Evolutionary conservation across 371 early-diverging fungal genomes (phyloP), one percentile per base, ranked within the genome.

Genomic region (Mortierella sp.): DNA sequence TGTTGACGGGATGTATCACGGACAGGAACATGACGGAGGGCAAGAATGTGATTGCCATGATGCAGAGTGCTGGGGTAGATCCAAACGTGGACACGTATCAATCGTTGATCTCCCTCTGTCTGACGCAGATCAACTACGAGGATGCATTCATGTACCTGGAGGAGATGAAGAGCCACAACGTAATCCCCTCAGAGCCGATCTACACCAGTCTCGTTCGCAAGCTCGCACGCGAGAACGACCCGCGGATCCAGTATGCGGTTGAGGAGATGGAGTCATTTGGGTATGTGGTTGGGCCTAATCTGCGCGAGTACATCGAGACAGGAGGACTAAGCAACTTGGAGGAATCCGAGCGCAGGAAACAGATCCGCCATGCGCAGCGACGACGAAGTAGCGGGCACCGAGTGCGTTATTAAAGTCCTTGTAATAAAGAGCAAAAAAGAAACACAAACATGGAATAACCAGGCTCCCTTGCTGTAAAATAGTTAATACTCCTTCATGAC

Each of bases 121-220:
- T 83, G 57, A 82, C 82, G 1, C 86, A 87, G 70, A 78, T 66
- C 52, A 79, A 89, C 64, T 93, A 92, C 55, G 93, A 93, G 65
- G 89, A 90, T 37, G 93, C 91, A 26, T 93, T 93, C 64, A 72
- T 79, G 49, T 93, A 91, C 43, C 82, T 93, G 52, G 92, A 93
- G 66, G 87, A 91, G 66, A 90, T 92, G 91, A 90, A 90, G 82
- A 76, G 85, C 23, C 83, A 86, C 46, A 84, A 83, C 54, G 86
- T 89, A 43, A 81, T 86, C 50, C 94, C 94, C n/a, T 79, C 83
- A 1, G 80, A 82, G 58, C 31, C 63, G 0, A 82, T 86, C 12
- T 92, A 92, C 59, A 73, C 81, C 7, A 66, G 61, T 6, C 70
- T 93, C 12, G 87, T 87, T 28, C 73, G 81, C 27, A 87, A 89